These are phyloP conservation scores for Emydomyces testavorans DNA, from an alignment of 2,329 filamentous ascomycete species.

Conservation along the genomic window DNA sequence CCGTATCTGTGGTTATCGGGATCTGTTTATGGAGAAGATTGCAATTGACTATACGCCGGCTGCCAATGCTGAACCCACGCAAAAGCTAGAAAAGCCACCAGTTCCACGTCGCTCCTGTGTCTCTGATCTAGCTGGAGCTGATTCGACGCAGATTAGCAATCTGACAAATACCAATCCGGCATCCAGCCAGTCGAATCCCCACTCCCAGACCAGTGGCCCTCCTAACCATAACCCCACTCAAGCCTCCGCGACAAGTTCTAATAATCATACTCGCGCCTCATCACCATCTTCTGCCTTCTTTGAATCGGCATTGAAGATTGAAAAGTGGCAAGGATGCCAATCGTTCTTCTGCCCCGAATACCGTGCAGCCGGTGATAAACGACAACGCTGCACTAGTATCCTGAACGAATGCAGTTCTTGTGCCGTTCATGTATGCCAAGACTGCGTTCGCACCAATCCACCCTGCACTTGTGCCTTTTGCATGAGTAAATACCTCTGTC, in stretches of 20 bases:
- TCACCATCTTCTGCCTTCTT: constrained; percentile 31
- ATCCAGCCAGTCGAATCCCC: not conserved
- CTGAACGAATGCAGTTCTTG: constrained; percentile 38
- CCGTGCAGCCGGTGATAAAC: constrained; percentile 35
- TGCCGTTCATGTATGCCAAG: constrained; percentile 37
- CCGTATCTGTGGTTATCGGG: constrained; percentile 47
- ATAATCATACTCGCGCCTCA: constrained; percentile 30
- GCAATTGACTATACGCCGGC: constrained; percentile 26
- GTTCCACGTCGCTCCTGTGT: not conserved
- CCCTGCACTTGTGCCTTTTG: constrained; percentile 37
- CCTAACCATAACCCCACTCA: not conserved
- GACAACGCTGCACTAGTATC: constrained; percentile 34
- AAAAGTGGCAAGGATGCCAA: constrained; percentile 38
- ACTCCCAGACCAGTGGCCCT: not conserved
- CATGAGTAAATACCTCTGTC: constrained; percentile 34
- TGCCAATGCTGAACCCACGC: not conserved
- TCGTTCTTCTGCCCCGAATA: constrained; percentile 39
- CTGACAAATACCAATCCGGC: not conserved
- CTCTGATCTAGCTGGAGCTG: not conserved
- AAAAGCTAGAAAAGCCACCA: constrained; percentile 1
- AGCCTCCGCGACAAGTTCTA: constrained; percentile 19
- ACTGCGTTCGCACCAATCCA: constrained; percentile 32
- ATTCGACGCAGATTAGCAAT: not conserved
- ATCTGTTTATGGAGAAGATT: constrained; percentile 42
- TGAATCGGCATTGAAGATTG: constrained; percentile 28